These are phyloP conservation scores for Saccharum officinarum DNA, from an alignment of 176 grass and related monocot species.

Conservation along the genomic window DNA sequence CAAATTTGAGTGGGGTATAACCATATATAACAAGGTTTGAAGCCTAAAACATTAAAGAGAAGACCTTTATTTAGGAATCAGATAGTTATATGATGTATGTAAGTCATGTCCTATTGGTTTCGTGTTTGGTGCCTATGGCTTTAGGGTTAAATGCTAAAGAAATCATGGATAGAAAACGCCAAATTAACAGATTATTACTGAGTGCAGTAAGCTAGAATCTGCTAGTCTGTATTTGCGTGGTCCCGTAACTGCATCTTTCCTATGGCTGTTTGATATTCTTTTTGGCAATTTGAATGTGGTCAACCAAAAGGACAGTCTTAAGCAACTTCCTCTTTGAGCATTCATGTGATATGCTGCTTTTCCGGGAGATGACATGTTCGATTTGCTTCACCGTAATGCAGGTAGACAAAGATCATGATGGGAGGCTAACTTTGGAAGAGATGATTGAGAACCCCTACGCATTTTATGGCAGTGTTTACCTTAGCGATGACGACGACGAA, in stretches of 20 bases:
- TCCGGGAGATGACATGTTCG: constrained; percentile 7
- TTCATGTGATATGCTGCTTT: constrained; percentile 2
- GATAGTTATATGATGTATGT: background rate
- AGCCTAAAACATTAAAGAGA: background rate
- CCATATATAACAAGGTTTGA: background rate
- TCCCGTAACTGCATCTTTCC: background rate
- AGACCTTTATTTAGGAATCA: background rate
- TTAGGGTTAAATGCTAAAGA: background rate
- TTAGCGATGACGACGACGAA: constrained; percentile 59
- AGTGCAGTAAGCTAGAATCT: background rate
- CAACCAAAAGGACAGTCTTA: constrained; percentile 1
- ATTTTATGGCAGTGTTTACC: constrained; percentile 78
- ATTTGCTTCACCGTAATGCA: constrained; percentile 35
- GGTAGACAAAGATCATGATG: constrained; percentile 78
- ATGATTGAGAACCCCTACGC: constrained; percentile 70
- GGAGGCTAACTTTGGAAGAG: constrained; percentile 67
- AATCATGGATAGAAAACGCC: background rate
- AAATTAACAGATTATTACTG: background rate
- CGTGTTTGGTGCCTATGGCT: background rate
- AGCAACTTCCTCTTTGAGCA: constrained; percentile 16
- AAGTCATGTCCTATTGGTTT: background rate
- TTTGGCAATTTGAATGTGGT: background rate
- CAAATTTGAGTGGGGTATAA: background rate
- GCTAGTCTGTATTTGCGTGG: background rate
- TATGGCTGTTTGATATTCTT: constrained; percentile 6